Evolutionary conservation across 495 filamentous ascomycete genomes (phyloP).

Genomic region (Filosporella fistucella): DNA sequence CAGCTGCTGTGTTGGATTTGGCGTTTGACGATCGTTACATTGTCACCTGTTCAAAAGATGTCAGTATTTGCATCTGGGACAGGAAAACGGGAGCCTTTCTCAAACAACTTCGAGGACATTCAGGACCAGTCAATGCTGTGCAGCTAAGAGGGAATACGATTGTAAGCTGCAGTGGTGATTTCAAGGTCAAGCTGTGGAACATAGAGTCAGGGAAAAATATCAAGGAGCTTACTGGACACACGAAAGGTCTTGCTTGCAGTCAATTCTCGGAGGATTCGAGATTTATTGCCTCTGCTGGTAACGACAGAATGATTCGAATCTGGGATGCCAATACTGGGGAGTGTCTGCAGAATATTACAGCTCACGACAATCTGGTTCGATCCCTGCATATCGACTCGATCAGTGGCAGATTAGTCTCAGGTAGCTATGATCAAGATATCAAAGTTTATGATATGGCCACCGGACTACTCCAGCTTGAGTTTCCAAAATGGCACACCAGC

Average conservation of each 20-base stretch:
- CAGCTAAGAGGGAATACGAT: constrained; percentile 88
- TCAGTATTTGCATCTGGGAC: constrained; percentile 89
- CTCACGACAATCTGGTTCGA: constrained; percentile 78
- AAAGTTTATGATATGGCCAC: constrained; percentile 84
- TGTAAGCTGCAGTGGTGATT: constrained; percentile 89
- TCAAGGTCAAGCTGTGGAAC: constrained; percentile 91
- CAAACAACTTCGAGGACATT: constrained; percentile 74
- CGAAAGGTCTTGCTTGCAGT: constrained; percentile 87
- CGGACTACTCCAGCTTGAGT: constrained; percentile 66
- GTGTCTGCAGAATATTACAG: constrained; percentile 68
- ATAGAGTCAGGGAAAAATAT: constrained; percentile 77
- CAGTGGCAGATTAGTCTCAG: constrained; percentile 80
- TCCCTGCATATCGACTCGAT: constrained; percentile 81
- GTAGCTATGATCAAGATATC: constrained; percentile 89
- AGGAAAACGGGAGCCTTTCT: constrained; percentile 68
- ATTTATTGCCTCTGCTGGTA: constrained; percentile 87
- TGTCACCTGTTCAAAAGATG: constrained; percentile 93
- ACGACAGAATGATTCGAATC: constrained; percentile 88
- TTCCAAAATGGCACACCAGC: constrained; percentile 86
- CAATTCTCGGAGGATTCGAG: constrained; percentile 91
- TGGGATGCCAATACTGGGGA: constrained; percentile 90
- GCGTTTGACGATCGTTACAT: constrained; percentile 89
- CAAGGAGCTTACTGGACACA: constrained; percentile 81
- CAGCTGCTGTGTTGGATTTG: constrained; percentile 85
- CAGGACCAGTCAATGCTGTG: constrained; percentile 91